phyloP scores from a whole-genome alignment of 192 early-diverging fungal species.

The Gaertneriomyces semiglobifer region DNA sequence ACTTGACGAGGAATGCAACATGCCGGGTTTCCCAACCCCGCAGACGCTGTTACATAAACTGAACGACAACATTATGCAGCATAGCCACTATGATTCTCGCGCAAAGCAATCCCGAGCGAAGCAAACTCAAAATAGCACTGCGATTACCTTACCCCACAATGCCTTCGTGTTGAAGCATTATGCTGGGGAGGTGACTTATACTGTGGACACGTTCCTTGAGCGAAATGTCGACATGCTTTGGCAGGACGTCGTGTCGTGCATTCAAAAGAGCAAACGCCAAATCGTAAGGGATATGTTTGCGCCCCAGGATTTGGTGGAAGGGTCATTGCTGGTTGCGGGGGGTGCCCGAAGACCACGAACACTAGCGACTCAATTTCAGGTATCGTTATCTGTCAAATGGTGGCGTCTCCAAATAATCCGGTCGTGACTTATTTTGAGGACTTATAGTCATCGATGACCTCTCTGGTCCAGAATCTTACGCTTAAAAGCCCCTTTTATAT shows the following conservation, averaged over 20 bases:
- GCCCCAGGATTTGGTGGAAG: background rate
- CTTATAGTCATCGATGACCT: constrained; percentile 20
- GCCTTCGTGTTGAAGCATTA: constrained; percentile 64
- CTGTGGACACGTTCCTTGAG: constrained; percentile 79
- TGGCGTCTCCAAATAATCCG: no score
- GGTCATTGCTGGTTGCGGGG: background rate
- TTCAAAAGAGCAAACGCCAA: constrained; percentile 60
- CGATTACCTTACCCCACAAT: constrained; percentile 20
- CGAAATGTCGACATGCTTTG: constrained; percentile 84
- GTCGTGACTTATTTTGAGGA: constrained; percentile 10
- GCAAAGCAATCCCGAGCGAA: constrained; percentile 17
- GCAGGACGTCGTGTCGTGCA: constrained; percentile 73
- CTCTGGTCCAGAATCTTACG: constrained; percentile 35
- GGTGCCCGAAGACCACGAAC: constrained; percentile 34
- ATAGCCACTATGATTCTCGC: constrained; percentile 30
- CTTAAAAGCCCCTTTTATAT: constrained; percentile 34
- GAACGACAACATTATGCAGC: constrained; percentile 23
- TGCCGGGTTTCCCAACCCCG: constrained; percentile 21
- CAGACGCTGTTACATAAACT: constrained; percentile 31
- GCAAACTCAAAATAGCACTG: constrained; percentile 17
- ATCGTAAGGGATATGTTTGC: constrained; percentile 62
- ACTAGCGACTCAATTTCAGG: constrained; percentile 16
- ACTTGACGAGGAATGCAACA: constrained; percentile 30
- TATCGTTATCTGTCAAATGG: background rate
- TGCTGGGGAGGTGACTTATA: constrained; percentile 84